Evolutionary conservation across 2,329 filamentous ascomycete species (phyloP), one percentile per base, ranked within the genome.

Genomic region (Colletotrichum chrysophilum): DNA sequence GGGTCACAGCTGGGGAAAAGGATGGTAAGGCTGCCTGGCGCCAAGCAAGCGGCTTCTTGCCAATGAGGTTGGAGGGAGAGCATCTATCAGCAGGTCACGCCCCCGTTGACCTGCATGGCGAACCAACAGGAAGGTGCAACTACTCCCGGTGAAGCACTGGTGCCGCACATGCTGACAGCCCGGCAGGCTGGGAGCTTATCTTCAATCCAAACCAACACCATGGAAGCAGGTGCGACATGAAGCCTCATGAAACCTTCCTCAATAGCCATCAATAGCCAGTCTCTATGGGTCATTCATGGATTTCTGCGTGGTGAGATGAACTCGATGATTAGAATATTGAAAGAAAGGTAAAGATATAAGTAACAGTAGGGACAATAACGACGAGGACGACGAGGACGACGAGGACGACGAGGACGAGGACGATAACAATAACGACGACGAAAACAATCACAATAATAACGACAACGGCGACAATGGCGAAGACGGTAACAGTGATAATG

Each of bases 201-300:
- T 3, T 6, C 16, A 43, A 5, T 3, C 4, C 2, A 5, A 18
- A n/a, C 38, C 38, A 43, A 4, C 4, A 43, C 16, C 4, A 8
- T 43, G 2, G 36, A 38, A 1, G 36, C 36, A 5, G 16, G 36
- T 38, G 36, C 1, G 36, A 9, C 16, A 18, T 4, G 8, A 3
- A 38, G 4, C 7, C 36, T 38, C 7, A 1, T 0, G 1, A 8
- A 38, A 9, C 7, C 0, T 38, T 38, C 16, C 1, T 38, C 36
- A 2, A 18, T 18, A 36, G 13, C 13, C 5, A 24, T 24, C 21
- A 24, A 24, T 24, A 24, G 21, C 21, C 21, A 24, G 21, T 24
- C 21, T 24, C 21, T 24, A 24, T 24, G 21, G 21, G 21, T 24
- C 21, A 24, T 24, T 24, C 21, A 24, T 24, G 21, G 21, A 2